phyloP scores from a whole-genome alignment of 1,139 yeast genomes.

The Kluyveromyces sp. region DNA sequence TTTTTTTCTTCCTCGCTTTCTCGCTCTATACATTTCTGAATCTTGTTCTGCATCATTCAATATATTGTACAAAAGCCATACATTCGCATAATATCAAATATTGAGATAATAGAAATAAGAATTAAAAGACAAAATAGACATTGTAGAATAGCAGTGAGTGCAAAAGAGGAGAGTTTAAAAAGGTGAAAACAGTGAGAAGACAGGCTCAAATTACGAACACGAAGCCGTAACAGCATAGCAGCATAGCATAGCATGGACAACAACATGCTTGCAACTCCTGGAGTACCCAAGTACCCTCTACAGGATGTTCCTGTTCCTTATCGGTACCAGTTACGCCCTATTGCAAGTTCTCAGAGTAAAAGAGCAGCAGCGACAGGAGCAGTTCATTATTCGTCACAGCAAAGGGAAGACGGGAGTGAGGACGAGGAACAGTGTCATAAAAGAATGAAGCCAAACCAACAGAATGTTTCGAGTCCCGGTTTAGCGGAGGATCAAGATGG shows the following conservation, averaged over 20 bases:
- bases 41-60: no score
- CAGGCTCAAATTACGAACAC: no score
- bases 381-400: conserved; percentile 3
- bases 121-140: no score
- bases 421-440: conserved; percentile 1
- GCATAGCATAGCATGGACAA: not conserved
- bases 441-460: conserved; percentile 4
- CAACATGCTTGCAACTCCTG: not conserved
- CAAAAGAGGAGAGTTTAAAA: no score
- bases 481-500: conserved; percentile 15
- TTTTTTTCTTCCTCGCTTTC: no score
- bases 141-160: no score
- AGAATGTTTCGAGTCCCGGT: conserved; percentile 3
- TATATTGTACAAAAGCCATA: no score
- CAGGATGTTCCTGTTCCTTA: conserved; percentile 14
- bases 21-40: no score
- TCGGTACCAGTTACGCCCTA: conserved; percentile 10
- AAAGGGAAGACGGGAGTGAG: not conserved
- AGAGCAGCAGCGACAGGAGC: not conserved
- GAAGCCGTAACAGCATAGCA: no score
- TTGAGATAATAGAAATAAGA: no score
- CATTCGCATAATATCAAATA: no score
- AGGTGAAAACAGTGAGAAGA: no score
- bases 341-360: not conserved
- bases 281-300: conserved; percentile 13